phyloP scores from a whole-genome alignment of 768 basidiomycete species.

The Udeniomyces megalosporus region DNA sequence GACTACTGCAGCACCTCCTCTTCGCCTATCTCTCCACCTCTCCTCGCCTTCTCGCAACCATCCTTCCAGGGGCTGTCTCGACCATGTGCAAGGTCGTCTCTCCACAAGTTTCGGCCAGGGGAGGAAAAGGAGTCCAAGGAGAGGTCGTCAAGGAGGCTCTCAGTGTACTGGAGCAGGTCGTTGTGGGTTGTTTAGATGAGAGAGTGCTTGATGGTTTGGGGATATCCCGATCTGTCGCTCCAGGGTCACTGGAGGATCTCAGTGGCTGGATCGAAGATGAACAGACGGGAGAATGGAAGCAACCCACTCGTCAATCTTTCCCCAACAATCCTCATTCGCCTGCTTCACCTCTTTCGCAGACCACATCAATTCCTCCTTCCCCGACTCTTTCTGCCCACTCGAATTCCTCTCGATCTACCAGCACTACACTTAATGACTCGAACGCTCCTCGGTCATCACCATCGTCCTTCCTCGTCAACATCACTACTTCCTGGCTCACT shows the following conservation, averaged over 20 bases:
- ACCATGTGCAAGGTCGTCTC: conserved; percentile 55
- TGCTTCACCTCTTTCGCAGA: conserved; percentile 6
- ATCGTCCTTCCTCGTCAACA: conserved; percentile 32
- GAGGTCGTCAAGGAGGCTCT: conserved; percentile 22
- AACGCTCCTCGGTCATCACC: neutral
- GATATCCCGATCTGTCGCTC: conserved; percentile 15
- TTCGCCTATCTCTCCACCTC: neutral
- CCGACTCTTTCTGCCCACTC: conserved; percentile 13
- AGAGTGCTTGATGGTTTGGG: conserved; percentile 6
- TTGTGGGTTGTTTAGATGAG: neutral
- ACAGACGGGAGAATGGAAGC: conserved; percentile 15
- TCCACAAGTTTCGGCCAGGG: conserved; percentile 27
- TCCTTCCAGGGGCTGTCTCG: conserved; percentile 74
- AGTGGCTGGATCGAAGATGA: conserved; percentile 21
- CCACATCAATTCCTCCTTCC: neutral
- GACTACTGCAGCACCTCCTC: neutral
- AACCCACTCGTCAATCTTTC: conserved; percentile 12
- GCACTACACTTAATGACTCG: neutral
- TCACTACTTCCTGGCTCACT: conserved; percentile 61
- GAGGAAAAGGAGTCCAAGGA: conserved; percentile 21
- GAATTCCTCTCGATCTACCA: conserved; percentile 7
- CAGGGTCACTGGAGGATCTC: conserved; percentile 25
- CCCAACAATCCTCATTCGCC: too few species aligned
- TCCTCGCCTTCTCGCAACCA: conserved; percentile 30
- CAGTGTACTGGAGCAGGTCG: conserved; percentile 14